Base-by-base conservation (phyloP, 148 eudicot genomes). In the Suaeda aralocaspica region DNA sequence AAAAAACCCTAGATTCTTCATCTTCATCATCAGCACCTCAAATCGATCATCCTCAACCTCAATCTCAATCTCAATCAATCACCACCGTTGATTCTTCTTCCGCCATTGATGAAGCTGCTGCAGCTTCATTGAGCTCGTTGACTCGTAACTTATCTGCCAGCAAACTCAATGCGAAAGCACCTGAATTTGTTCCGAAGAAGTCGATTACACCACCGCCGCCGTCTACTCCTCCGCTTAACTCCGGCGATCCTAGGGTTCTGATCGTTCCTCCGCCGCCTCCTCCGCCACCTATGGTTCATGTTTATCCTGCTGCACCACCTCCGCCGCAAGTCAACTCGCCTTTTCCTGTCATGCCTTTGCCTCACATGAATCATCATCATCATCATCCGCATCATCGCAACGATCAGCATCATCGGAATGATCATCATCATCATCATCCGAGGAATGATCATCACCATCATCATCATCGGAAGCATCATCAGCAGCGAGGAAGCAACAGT, bases 141-240 rank as follows among this genome's bases (percentile, higher is more conserved):
- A 25, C 85, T 0, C 78, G 93, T 11, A 86, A 71, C 64, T 52
- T 74, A 6, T 87, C 92, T 0, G 70, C 55, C 58, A 82, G 85
- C 60, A 78, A 82, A 13, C 83, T 92, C 19, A 92, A 84, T 76
- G 97, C 97, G 4, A 59, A 81, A 66, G 97, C 97, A 5, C 89
- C 92, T 0, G 97, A 87, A 74, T 92, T 92, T 46, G 90, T 87
- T 0, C 79, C 82, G 1, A 70, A 52, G 72, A 71, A 75, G 12
- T 57, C 69, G 19, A 19, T 58, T 16, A 68, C 76, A n/a, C 57
- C 79, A 12, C 71, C 78, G 26, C 59, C 74, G 45, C 52, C 73
- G 31, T n/a, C n/a, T n/a, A n/a, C n/a, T n/a, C 70, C 49, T 22
- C 7, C 77, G 2, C 3, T 31, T 36, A 36, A 36, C 41, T 10